Percentiles rank a stretch among this genome's conserved stretches.
phyloP scores from a whole-genome alignment of 2,329 filamentous ascomycete species.

The Aspergillus calidoustus region DNA sequence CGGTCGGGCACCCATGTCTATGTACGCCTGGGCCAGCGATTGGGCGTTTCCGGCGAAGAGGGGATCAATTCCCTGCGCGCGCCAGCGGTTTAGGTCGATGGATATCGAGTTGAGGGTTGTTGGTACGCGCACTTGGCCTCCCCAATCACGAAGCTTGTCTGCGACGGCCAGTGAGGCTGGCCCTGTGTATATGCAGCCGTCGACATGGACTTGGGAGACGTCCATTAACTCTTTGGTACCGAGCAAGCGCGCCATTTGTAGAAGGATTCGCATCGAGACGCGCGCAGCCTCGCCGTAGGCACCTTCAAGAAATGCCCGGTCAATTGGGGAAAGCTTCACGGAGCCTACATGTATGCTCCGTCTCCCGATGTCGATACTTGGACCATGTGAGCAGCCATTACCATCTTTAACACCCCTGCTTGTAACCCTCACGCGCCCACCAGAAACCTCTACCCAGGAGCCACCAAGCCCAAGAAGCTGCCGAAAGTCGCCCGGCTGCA shows the following conservation, averaged over 20 bases:
- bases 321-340: constrained; percentile 9
- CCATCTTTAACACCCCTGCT: too few relatives aligned
- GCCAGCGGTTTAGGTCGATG: constrained; percentile 48
- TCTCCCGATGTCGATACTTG: too few relatives aligned
- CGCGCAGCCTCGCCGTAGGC: constrained; percentile 38
- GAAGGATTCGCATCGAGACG: constrained; percentile 45
- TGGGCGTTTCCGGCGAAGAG: constrained; percentile 36
- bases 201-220: constrained; percentile 50
- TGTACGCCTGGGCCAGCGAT: constrained; percentile 43
- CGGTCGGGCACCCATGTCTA: constrained; percentile 46
- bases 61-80: constrained; percentile 40
- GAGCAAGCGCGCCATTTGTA: constrained; percentile 43
- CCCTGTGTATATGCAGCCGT: constrained; percentile 51
- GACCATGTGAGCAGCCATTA: too few relatives aligned
- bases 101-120: constrained; percentile 52
- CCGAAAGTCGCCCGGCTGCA: too few relatives aligned
- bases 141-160: constrained; percentile 38
- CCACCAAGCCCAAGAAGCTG: too few relatives aligned
- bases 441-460: too few relatives aligned
- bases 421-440: too few relatives aligned
- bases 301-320: constrained; percentile 37
- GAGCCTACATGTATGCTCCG: too few relatives aligned
- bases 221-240: constrained; percentile 41
- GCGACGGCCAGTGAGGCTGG: constrained; percentile 45
- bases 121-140: constrained; percentile 44